Evolutionary conservation across 148 eudicot genomes (phyloP), one percentile per base, ranked within the genome.

Genomic region (Diospyros kaki): DNA sequence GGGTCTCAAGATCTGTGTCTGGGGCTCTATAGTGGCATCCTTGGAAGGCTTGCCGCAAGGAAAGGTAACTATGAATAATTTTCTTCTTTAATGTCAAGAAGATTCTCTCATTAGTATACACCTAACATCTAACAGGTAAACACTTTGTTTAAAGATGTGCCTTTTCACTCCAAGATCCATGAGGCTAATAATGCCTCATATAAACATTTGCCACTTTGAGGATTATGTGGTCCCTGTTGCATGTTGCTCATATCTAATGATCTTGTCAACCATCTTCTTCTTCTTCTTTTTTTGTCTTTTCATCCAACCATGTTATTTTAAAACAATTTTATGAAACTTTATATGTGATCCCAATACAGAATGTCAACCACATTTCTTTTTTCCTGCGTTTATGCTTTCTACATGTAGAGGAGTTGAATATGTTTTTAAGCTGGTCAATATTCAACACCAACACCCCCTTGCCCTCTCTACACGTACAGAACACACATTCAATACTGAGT

Each of bases 111-210:
- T 72, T 12, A 6, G 4, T 48, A 28, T 28, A 28, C 6, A 11
- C 65, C 13, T 13, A 69, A 69, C 54, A 15, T 51, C 5, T 59
- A 72, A 72, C 9, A 59, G 43, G 64, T 10, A 28, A 70, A 60
- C 4, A 55, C 55, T 46, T 12, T 11, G 38, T 60, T 60, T 60
- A 40, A 28, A 11, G 66, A 14, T 46, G 66, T 45, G 55, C 56
- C 66, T 28, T 44, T 59, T 72, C 64, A 12, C 41, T 28, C 17
- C 55, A 59, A 38, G 44, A 5, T 28, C 12, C 65, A 72, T 13
- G 18, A 15, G 56, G 66, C 48, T 40, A 4, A 28, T 46, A 45
- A 45, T 28, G 52, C 44, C 45, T 18, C 38, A 18, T 45, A 58
- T 43, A n/a, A 59, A 40, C 6, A 28, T 28, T 45, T 12, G 28